Base-by-base conservation (phyloP, 2,329 filamentous ascomycete species). In the Paecilomyces variotii region DNA sequence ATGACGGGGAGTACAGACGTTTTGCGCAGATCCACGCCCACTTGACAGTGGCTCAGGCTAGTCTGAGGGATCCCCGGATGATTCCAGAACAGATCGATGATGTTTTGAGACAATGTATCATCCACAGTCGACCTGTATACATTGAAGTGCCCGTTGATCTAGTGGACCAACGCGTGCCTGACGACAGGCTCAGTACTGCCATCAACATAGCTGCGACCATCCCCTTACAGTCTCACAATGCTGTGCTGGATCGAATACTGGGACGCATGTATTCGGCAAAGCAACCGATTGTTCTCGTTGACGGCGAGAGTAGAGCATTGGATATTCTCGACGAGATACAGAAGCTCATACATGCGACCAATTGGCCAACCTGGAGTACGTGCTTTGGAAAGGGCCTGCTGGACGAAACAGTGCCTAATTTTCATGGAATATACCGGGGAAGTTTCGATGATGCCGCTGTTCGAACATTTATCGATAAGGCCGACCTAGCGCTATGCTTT, bases 141-240 rank as follows among this genome's bases (percentile, higher is more conserved):
- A 77, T 85, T 14, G 78, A 82, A 61, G 63, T 85, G 5, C 83
- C 82, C 0, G 75, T 77, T 7, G 82, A 84, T 63, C 70, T 84
- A 68, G 80, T 82, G 70, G 61, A 65, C 6, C 59, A 62, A 3
- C 55, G 60, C 2, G 64, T 70, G 5, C 61, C 64, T 12, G 57
- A 65, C 12, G 59, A 60, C 6, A 65, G 65, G 19, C 56, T 68
- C 2, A 62, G 61, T n/a, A 61, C 60, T 0, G 55, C 61, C 2
- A 63, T 69, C 27, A 10, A 9, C 7, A 10, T 32, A 32, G 7
- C 30, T 10, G 30, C 24, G 50, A 6, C 32, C 56, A 6, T 19
- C 7, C 14, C 35, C 7, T 14, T 19, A 6, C 12, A 45, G n/a
- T 5, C 14, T 6, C 30, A 32, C 5, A 32, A 32, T 2, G 14